phyloP scores from a whole-genome alignment of 2,329 filamentous ascomycete genomes.

The Penicillium hesseltinei region DNA sequence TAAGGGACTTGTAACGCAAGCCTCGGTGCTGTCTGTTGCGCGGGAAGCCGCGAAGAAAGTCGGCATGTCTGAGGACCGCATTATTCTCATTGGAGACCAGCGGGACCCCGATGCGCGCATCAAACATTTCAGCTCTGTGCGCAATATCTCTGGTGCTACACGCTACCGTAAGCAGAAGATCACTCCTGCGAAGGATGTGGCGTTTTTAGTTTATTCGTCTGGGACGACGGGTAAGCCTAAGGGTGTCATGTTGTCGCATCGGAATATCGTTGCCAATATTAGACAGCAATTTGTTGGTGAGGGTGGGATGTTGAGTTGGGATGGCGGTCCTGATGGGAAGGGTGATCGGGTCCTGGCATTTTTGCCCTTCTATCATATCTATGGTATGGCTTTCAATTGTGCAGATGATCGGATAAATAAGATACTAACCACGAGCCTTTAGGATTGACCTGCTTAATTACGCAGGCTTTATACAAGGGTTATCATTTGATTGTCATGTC shows the following conservation, averaged over 20 bases:
- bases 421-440: conserved; percentile 9
- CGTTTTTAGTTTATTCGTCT: conserved; percentile 83
- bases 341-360: conserved; percentile 75
- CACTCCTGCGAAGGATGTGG: conserved; percentile 68
- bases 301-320: conserved; percentile 54
- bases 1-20: conserved; percentile 72
- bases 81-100: conserved; percentile 70
- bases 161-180: conserved; percentile 62
- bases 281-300: conserved; percentile 58
- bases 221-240: conserved; percentile 91
- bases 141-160: conserved; percentile 60
- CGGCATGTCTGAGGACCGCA: conserved; percentile 67
- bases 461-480: conserved; percentile 65
- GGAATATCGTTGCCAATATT: conserved; percentile 76
- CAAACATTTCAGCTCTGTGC: conserved; percentile 71
- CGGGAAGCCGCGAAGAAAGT: conserved; percentile 65
- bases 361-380: conserved; percentile 88
- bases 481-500: conserved; percentile 68
- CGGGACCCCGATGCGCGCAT: conserved; percentile 56
- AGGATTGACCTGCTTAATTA: conserved; percentile 71
- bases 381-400: conserved; percentile 54
- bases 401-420: neutral
- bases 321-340: conserved; percentile 59
- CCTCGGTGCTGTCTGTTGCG: conserved; percentile 63
- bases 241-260: conserved; percentile 81